A percentile compares a stretch with the other conserved stretches of the same genome.
phyloP scores from a whole-genome alignment of 768 basidiomycete genomes.

The Zangia roseola region DNA sequence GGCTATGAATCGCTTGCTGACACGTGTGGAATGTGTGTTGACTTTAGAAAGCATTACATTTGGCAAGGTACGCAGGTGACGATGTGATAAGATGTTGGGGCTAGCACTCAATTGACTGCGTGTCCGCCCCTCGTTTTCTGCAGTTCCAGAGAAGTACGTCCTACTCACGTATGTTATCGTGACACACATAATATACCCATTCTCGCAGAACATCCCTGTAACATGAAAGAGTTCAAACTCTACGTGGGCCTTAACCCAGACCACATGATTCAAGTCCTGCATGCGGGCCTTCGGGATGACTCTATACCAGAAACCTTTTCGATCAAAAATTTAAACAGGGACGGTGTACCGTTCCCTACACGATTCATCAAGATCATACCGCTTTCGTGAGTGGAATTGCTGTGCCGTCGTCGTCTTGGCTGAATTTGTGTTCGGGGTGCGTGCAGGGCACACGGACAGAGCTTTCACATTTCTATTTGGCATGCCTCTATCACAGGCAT shows the following conservation, averaged over 20 bases:
- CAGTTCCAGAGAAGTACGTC: conserved; percentile 31
- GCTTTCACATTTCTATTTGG: conserved; percentile 83
- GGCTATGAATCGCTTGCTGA: conserved; percentile 5
- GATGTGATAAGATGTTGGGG: not conserved
- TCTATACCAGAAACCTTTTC: conserved; percentile 60
- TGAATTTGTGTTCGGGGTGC: not conserved
- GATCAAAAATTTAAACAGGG: conserved; percentile 52
- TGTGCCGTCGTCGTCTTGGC: not conserved
- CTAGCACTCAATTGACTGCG: not conserved
- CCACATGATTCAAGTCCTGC: conserved; percentile 67
- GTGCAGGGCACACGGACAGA: conserved; percentile 63
- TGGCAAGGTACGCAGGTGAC: conserved; percentile 58
- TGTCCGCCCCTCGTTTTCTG: not conserved
- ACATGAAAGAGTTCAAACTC: conserved; percentile 81
- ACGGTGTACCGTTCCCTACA: conserved; percentile 59
- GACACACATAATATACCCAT: not conserved
- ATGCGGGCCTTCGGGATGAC: conserved; percentile 66
- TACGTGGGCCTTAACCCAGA: conserved; percentile 64
- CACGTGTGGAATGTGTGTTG: not conserved
- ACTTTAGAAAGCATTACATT: conserved; percentile 69
- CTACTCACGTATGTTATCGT: not conserved
- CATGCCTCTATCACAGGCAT: conserved; percentile 64
- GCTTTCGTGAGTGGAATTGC: conserved; percentile 53
- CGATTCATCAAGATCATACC: conserved; percentile 75
- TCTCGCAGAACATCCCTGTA: conserved; percentile 73